phyloP scores from a whole-genome alignment of 805 yeast species.

The Sugiyamaella smithiae region DNA sequence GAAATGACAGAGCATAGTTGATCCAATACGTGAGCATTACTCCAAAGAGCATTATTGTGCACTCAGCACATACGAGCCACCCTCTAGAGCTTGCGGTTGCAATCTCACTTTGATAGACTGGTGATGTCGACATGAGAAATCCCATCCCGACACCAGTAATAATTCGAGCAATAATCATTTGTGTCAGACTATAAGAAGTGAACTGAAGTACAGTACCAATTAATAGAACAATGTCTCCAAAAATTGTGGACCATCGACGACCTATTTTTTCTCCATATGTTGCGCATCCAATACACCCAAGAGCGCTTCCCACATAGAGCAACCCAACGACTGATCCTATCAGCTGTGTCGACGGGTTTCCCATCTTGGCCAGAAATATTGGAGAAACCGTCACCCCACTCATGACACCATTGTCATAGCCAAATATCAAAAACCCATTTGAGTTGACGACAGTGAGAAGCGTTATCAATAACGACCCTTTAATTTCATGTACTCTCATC shows the following conservation, averaged over 20 bases:
- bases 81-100: constrained; percentile 15
- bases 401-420: constrained; percentile 73
- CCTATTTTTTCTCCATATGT: constrained; percentile 35
- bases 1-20: constrained; percentile 10
- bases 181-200: not conserved
- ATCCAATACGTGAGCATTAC: constrained; percentile 16
- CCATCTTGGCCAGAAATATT: constrained; percentile 35
- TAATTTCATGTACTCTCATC: not conserved
- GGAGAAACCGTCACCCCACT: constrained; percentile 42
- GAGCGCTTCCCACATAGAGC: constrained; percentile 54
- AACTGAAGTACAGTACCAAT: constrained; percentile 12
- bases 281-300: constrained; percentile 77
- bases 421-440: constrained; percentile 44
- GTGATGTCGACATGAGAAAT: constrained; percentile 11
- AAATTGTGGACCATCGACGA: constrained; percentile 8
- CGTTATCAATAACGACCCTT: not conserved
- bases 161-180: constrained; percentile 6
- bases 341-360: constrained; percentile 44
- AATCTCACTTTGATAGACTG: constrained; percentile 16
- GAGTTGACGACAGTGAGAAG: not conserved
- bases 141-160: constrained; percentile 16
- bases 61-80: constrained; percentile 6
- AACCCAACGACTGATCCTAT: constrained; percentile 61
- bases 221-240: constrained; percentile 4
- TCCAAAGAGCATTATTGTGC: constrained; percentile 8